A percentile compares a stretch with the other conserved stretches of the same genome.
Conservation (phyloP, 139 green algal species). For the Diplosphaera chodatii region DNA sequence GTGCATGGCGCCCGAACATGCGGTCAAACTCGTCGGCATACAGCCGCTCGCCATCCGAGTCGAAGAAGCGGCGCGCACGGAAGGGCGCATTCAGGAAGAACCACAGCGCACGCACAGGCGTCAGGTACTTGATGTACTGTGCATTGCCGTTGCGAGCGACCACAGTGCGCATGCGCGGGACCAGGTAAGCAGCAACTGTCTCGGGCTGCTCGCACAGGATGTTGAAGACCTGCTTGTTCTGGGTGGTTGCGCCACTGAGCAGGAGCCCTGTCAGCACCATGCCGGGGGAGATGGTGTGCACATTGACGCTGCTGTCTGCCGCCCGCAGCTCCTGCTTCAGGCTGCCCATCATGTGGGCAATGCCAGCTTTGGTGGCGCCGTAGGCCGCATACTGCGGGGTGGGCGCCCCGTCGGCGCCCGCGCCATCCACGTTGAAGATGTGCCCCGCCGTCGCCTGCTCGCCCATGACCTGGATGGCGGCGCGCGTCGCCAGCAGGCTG, state of each 20-base stretch:
- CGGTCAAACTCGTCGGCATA: conserved; percentile 54
- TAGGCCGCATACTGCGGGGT: conserved; percentile 78
- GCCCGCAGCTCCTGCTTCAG: conserved; percentile 42
- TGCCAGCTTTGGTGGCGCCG: conserved; percentile 72
- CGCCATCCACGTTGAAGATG: conserved; percentile 89
- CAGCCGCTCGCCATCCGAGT: conserved; percentile 38
- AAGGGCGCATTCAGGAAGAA: conserved; percentile 51
- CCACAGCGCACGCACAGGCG: conserved; percentile 38
- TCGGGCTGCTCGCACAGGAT: conserved; percentile 67
- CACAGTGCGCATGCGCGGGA: conserved; percentile 58
- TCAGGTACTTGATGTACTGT: conserved; percentile 64
- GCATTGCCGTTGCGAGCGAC: conserved; percentile 21
- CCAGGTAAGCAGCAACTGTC: conserved; percentile 63
- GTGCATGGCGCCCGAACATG: conserved; percentile 37
- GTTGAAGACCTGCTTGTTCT: conserved; percentile 80
- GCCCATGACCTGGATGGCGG: conserved; percentile 44
- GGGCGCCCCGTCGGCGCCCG: conserved; percentile 58
- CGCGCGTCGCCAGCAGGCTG: conserved; percentile 54
- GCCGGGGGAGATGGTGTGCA: conserved; percentile 70
- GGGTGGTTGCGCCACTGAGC: conserved; percentile 55
- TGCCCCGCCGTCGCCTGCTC: conserved; percentile 61
- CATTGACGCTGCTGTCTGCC: conserved; percentile 20
- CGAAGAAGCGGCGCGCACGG: conserved; percentile 62
- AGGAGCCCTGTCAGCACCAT: conserved; percentile 91
- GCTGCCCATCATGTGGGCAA: conserved; percentile 62